Base-by-base conservation (phyloP, 2,329 filamentous ascomycete species). In the Aureobasidium sp. region DNA sequence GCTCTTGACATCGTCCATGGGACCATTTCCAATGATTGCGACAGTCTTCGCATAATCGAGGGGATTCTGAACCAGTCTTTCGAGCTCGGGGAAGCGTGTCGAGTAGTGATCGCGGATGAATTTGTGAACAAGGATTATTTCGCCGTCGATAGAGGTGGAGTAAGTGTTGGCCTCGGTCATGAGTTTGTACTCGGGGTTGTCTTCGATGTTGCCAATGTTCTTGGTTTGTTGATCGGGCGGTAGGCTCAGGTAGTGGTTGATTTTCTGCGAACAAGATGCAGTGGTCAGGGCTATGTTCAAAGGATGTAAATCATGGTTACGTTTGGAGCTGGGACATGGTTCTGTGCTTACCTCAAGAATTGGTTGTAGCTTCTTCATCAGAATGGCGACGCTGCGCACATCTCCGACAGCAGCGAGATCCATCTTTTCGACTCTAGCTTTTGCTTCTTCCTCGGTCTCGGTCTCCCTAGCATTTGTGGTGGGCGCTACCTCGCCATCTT, bases 21-120 rank as follows among this genome's bases (percentile, higher is more conserved):
- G 92, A 0, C 91, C 91, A 77, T 97, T 97, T 68, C 90, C 89
- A 65, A 99, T 84, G 66, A 97, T 95, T 3, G 90, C 87, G 9
- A 97, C 94, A 0, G 94, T 90, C 78, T 96, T 96, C 32, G 93
- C 92, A 76, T 97, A 99, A 72, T 97, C 91, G 56, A 97, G 82
- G 1, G 94, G 92, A 69, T 93, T 96, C 63, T 90, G 91, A 64
- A 99, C 88, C 37, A 99, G 84, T 20, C 84, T 85, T 74, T 99
- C 94, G 44, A 99, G 84, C 75, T 97, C 93, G 0, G 94, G 93
- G 70, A 97, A 99, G 64, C 93, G 86, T 20, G 89, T 83, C 10
- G 92, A 96, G 77, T 99, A 99, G 76, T 97, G 91, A 71, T 99
- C 94, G 70, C 93, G 86, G 64, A 97, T 91, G 74, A 91, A 95